A percentile compares a stretch with the other conserved stretches of the same genome.
Conservation (phyloP, 228 moss, liverwort and hornwort species). For the Sphagnum magellanicum region DNA sequence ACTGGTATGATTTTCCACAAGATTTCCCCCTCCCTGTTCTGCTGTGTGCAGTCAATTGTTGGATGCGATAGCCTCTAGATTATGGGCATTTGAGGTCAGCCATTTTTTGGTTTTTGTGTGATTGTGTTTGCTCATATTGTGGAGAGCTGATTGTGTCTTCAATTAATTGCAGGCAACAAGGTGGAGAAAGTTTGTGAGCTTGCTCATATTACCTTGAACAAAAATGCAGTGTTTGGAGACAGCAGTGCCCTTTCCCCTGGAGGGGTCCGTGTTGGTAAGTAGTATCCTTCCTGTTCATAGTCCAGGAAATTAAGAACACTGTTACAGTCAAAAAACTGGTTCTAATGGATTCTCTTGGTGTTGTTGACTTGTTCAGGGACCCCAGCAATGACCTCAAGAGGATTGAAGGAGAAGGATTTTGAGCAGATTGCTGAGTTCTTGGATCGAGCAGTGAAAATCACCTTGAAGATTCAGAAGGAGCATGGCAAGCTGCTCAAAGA, state of each 20-base stretch:
- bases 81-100: no score
- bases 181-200: conserved; percentile 64
- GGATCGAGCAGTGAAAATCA: conserved; percentile 83
- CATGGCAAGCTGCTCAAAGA: conserved; percentile 80
- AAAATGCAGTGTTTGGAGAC: conserved; percentile 52
- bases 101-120: no score
- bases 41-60: no score
- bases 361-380: conserved; percentile 27
- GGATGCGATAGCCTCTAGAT: no score
- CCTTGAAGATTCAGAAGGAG: conserved; percentile 76
- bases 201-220: conserved; percentile 49
- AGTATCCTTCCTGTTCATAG: not conserved
- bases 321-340: no score
- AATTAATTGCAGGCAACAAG: conserved; percentile 54
- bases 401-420: conserved; percentile 96
- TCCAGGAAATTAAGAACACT: no score
- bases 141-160: no score
- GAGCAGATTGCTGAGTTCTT: conserved; percentile 82
- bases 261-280: conserved; percentile 36
- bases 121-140: no score
- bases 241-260: conserved; percentile 46
- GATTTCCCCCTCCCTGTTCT: no score
- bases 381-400: conserved; percentile 95
- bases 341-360: no score
- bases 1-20: conserved; percentile 34